Evolutionary conservation across 1,139 yeast species (phyloP).

Genomic region (Blastobotrys persicus): DNA sequence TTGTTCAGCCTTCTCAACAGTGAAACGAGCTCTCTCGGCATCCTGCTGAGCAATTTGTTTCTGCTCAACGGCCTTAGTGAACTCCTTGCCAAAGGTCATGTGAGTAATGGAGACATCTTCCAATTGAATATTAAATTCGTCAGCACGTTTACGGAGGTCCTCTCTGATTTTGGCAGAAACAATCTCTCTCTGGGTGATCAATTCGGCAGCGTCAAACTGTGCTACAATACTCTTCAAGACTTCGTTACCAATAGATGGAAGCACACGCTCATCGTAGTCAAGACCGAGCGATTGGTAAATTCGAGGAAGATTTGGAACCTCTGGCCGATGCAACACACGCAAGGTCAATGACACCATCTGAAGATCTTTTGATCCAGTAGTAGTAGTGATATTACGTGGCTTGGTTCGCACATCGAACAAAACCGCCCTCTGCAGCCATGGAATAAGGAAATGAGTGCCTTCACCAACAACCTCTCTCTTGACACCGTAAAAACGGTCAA

Average conservation of each 20-base stretch:
- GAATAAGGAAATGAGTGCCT: constrained; percentile 92
- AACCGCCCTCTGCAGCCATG: constrained; percentile 94
- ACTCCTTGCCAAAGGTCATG: constrained; percentile 95
- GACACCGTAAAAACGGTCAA: constrained; percentile 89
- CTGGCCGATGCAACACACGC: constrained; percentile 93
- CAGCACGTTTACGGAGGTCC: constrained; percentile 80
- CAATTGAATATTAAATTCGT: constrained; percentile 82
- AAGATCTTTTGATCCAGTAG: constrained; percentile 95
- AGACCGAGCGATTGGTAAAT: constrained; percentile 89
- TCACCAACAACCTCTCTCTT: constrained; percentile 85
- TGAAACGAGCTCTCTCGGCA: constrained; percentile 93
- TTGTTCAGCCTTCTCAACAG: constrained; percentile 96
- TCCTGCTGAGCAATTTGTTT: constrained; percentile 99
- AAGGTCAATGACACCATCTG: constrained; percentile 93
- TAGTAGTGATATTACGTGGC: constrained; percentile 90
- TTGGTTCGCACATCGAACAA: constrained; percentile 87
- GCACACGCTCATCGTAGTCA: constrained; percentile 95
- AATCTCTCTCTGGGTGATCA: constrained; percentile 94
- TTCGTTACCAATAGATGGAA: constrained; percentile 97
- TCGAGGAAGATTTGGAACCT: constrained; percentile 71
- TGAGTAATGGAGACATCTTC: constrained; percentile 99
- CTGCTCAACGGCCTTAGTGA: constrained; percentile 97
- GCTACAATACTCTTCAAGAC: constrained; percentile 94
- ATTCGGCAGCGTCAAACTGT: constrained; percentile 96
- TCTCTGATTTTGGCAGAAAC: constrained; percentile 87